Evolutionary conservation across 129 eudicot genomes (phyloP), one percentile per base, ranked within the genome.

Genomic region (Arctium lappa): DNA sequence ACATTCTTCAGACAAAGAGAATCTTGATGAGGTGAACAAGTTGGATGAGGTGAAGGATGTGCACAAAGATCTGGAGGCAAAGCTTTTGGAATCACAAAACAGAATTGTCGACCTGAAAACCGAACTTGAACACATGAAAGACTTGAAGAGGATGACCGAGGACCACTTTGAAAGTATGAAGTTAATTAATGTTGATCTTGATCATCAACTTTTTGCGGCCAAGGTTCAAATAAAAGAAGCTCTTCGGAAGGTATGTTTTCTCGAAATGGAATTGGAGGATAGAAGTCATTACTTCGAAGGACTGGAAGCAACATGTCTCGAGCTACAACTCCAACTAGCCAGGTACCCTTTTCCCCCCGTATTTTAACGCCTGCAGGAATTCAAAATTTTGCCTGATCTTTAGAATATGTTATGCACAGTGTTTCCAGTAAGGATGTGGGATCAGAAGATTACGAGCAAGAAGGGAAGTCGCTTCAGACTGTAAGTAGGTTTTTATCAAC

Each of bases 281-380:
- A 91, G 74, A 80, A 88, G 73, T 81, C 88, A 90, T 40, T 85
- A 86, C 48, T 90, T 84, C 80, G 87, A 91, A 86, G 92, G 89
- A 71, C 60, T 93, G 48, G 97, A 95, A 85, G 86, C 90, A 74
- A 81, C 99, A 6, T 95, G 94, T 79, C 91, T 95, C 1, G 97
- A 93, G 88, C 95, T 95, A 78, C 93, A 90, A 75, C 97, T 90
- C 48, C 97, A 93, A 82, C 89, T 95, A 37, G 91, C 90, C 77
- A 95, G 94, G 99, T 93, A 82, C 11, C 48, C 81, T 36, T 13
- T 60, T 32, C 16, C 80, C 39, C 53, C 29, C 12, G 7, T 37
- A 6, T 77, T 32, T 65, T 53, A 15, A 22, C 66, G 16, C 16
- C 12, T 84, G 9, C 33, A 53, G 2, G 40, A 16, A 71, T 66